Evolutionary conservation across 257 asterid species (phyloP).

Genomic region (Penstemon barbatus): DNA sequence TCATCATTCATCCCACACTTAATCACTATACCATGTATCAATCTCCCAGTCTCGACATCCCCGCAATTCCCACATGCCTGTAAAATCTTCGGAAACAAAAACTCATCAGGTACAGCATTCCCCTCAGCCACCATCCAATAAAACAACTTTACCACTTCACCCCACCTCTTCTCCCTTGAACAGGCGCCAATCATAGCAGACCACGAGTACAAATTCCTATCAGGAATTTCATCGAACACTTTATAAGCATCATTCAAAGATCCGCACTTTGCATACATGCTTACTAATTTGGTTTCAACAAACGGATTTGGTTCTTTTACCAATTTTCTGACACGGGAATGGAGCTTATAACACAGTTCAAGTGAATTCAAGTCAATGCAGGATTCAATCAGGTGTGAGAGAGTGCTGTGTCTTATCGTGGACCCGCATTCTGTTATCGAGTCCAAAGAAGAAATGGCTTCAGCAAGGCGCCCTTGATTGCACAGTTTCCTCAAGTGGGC

Average conservation of each 20-base stretch:
- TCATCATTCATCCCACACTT: slow-evolving; percentile 45
- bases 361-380: slow-evolving; percentile 54
- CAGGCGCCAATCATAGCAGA: slow-evolving; percentile 81
- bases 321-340: slow-evolving; percentile 34
- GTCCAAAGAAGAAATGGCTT: slow-evolving; percentile 58
- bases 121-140: slow-evolving; percentile 61
- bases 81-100: slow-evolving; percentile 68
- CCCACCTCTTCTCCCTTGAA: slow-evolving; percentile 70
- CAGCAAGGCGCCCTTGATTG: slow-evolving; percentile 53
- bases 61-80: slow-evolving; percentile 71
- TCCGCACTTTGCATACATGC: slow-evolving; percentile 75
- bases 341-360: slow-evolving; percentile 50
- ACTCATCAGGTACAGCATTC: slow-evolving; percentile 55
- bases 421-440: slow-evolving; percentile 36
- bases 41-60: slow-evolving; percentile 60
- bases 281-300: slow-evolving; percentile 53
- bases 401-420: slow-evolving; percentile 51
- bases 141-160: slow-evolving; percentile 61
- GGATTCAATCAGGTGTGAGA: slow-evolving; percentile 56
- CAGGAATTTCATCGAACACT: slow-evolving; percentile 62
- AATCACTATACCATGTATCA: slow-evolving; percentile 59
- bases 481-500: slow-evolving; percentile 60
- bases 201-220: slow-evolving; percentile 70
- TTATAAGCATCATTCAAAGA: slow-evolving; percentile 51
- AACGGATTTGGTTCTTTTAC: slow-evolving; percentile 48